These are phyloP conservation scores for Solanum okadae DNA, from an alignment of 257 asterid genomes.

Conservation along the genomic window DNA sequence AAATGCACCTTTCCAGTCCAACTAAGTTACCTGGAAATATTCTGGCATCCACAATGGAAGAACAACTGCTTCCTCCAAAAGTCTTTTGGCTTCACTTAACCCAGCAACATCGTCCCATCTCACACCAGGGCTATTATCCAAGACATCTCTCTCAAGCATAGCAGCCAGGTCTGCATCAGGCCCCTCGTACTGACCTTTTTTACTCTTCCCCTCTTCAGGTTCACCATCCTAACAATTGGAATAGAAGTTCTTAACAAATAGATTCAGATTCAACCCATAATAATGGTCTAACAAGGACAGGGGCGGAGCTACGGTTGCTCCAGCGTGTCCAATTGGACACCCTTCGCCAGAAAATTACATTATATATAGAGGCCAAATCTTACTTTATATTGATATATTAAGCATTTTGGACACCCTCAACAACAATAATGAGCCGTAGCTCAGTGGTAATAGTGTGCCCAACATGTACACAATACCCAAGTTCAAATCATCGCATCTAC, in stretches of 20 bases:
- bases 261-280: neutral
- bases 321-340: too few relatives aligned
- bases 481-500: too few relatives aligned
- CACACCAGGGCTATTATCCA: slow-evolving; percentile 90
- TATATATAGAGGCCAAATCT: too few relatives aligned
- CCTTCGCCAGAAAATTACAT: too few relatives aligned
- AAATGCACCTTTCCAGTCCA: neutral
- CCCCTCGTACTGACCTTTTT: slow-evolving; percentile 83
- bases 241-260: neutral
- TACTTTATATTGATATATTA: too few relatives aligned
- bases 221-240: slow-evolving; percentile 57
- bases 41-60: slow-evolving; percentile 99
- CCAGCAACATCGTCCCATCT: slow-evolving; percentile 99
- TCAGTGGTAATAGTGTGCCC: too few relatives aligned
- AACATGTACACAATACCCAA: too few relatives aligned
- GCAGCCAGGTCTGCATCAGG: slow-evolving; percentile 98
- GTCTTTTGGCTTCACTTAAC: slow-evolving; percentile 90
- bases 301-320: too few relatives aligned
- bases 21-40: slow-evolving; percentile 78
- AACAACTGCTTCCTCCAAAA: slow-evolving; percentile 98
- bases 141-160: slow-evolving; percentile 96
- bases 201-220: slow-evolving; percentile 80
- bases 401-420: too few relatives aligned
- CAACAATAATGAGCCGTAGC: too few relatives aligned
- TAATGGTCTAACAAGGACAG: neutral